A percentile compares a stretch with the other conserved stretches of the same genome.
Conservation (phyloP, 225 moss, liverwort and hornwort genomes). For the Antitrichia curtipendula region DNA sequence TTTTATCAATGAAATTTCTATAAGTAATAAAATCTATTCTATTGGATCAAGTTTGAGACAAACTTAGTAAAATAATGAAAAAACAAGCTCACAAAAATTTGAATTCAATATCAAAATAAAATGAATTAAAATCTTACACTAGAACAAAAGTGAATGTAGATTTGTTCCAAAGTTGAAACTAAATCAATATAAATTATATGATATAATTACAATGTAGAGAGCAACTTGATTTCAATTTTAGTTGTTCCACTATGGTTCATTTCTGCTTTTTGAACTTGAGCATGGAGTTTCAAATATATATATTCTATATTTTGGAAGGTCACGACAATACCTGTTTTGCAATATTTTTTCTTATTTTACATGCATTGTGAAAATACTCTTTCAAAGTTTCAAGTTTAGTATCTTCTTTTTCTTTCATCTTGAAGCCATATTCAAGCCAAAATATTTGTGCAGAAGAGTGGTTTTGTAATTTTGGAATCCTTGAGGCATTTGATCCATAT, state of each 20-base stretch:
- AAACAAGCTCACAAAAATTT: too few species aligned
- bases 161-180: background rate
- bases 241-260: fast-evolving
- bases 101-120: background rate
- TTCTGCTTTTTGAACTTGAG: background rate
- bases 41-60: background rate
- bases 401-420: background rate
- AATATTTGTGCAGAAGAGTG: background rate
- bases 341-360: background rate
- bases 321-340: fast-evolving
- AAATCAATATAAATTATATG: background rate
- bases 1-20: background rate
- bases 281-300: background rate
- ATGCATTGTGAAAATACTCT: background rate
- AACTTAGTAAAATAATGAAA: background rate
- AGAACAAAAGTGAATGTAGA: too few species aligned
- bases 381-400: background rate
- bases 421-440: background rate
- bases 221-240: background rate
- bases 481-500: background rate
- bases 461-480: background rate
- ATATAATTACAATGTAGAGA: background rate
- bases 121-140: background rate
- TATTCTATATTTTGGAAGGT: too few species aligned
- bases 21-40: background rate